phyloP scores from a whole-genome alignment of 2,329 filamentous ascomycete species.

The Calonectria montana region DNA sequence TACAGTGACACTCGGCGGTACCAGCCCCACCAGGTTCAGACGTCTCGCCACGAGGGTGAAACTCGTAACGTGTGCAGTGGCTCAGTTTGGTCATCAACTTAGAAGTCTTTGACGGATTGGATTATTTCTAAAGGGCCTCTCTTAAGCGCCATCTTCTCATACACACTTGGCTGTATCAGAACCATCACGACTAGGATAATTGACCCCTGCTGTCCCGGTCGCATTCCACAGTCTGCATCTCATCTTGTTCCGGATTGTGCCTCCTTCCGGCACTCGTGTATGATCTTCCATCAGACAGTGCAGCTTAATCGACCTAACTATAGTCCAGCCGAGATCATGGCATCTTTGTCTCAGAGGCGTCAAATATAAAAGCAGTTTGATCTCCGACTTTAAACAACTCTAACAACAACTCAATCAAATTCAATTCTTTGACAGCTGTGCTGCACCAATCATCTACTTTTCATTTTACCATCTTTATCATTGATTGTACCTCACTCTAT shows the following conservation, averaged over 20 bases:
- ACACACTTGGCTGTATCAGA: not conserved
- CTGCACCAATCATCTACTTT: not conserved
- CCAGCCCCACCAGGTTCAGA: slow-evolving; percentile 4
- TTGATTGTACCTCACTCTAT: not conserved
- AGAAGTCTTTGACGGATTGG: not conserved
- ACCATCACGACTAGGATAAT: not conserved
- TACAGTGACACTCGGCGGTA: not conserved
- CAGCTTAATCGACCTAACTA: not conserved
- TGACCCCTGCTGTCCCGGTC: not conserved
- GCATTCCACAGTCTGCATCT: not conserved
- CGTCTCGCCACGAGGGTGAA: not conserved
- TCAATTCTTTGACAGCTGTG: not conserved
- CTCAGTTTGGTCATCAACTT: not conserved
- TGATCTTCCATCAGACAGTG: not conserved
- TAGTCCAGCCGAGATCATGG: not conserved
- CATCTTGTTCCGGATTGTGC: not conserved
- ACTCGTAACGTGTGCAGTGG: not conserved
- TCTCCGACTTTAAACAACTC: not conserved
- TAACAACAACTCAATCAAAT: not conserved
- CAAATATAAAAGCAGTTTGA: not conserved
- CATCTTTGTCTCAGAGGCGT: not conserved
- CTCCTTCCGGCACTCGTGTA: not conserved
- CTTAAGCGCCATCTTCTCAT: not conserved
- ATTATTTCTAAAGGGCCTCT: not conserved
- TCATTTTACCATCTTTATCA: not conserved